Evolutionary conservation across 768 basidiomycete species (phyloP), one percentile per base, ranked within the genome.

Genomic region (Artomyces pyxidatus): DNA sequence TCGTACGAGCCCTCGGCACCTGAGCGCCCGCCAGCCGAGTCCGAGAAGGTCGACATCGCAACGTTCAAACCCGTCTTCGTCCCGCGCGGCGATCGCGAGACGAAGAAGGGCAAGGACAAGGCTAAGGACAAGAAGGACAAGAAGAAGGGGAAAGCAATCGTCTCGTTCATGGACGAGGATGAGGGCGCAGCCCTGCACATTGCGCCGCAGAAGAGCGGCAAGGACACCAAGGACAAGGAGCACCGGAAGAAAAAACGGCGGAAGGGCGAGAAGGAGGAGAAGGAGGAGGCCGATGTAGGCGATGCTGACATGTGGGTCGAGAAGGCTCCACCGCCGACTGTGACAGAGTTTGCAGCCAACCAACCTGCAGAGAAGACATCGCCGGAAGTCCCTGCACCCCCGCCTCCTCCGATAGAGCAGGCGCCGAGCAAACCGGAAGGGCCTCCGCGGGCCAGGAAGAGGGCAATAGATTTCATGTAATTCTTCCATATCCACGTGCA

Each of bases 61-160:
- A 81, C 83, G 0, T 97, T 95, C 74, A 88, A 84, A 59, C 94
- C 94, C 1, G 88, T 83, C 0, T 98, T 97, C 62, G 79, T 89
- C 7, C 81, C 83, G 6, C 76, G 81, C n/a, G 66, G 67, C 11
- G 65, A 65, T 27, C 67, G 70, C 7, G 67, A 66, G 17, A 50
- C 63, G 2, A 68, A 67, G 42, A 68, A 65, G 48, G 53, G 62
- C 25, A 49, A 43, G 16, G 42, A 30, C 48, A 49, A 49, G 22
- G 16, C 27, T 2, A 68, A 67, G 47, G 68, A 65, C 37, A 60
- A 63, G 17, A 74, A 77, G 59, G 71, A 70, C 32, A 81, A 77
- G 60, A 71, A 76, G 47, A 71, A 74, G 45, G 69, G 69, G 51
- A 74, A 73, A 49, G 61, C 75, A 4, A 70, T 88, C 7, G 75